Conservation (phyloP, 106 monocot species). For the Alisma plantagoaquatica region DNA sequence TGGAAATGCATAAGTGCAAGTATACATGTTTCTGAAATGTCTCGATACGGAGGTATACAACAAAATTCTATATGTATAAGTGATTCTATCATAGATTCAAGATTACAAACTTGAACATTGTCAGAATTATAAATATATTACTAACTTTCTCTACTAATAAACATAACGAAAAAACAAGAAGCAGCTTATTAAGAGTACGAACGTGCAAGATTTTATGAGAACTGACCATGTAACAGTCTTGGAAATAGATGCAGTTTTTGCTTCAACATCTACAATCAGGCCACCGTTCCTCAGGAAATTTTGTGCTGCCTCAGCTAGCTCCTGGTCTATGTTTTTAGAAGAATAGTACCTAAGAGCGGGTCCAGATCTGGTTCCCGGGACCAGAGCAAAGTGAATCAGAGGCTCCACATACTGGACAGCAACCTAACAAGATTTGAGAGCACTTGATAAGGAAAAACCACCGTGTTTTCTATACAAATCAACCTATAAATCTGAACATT, state of each 20-base stretch:
- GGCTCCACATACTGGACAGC: conserved; percentile 72
- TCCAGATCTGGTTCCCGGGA: conserved; percentile 65
- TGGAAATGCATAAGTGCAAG: too few species aligned
- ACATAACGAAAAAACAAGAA: too few species aligned
- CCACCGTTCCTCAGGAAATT: conserved; percentile 69
- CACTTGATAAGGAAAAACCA: conserved; percentile 5
- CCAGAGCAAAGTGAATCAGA: conserved; percentile 80
- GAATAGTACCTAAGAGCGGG: conserved; percentile 87
- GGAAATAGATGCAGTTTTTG: conserved; percentile 47
- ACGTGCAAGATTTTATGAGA: too few species aligned
- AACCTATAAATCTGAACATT: neutral
- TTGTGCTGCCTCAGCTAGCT: conserved; percentile 78
- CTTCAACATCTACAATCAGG: conserved; percentile 46
- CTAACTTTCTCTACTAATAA: too few species aligned
- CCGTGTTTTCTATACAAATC: neutral
- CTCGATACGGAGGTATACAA: too few species aligned
- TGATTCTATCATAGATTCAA: too few species aligned
- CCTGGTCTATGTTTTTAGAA: conserved; percentile 74
- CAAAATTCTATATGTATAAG: too few species aligned
- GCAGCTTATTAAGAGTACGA: too few species aligned
- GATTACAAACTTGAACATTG: too few species aligned
- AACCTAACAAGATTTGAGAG: conserved; percentile 33
- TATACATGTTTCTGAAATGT: too few species aligned
- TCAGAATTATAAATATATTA: too few species aligned
- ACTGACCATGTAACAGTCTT: conserved; percentile 77